These are phyloP conservation scores for Botrytis paeoniae DNA, from an alignment of 2,329 filamentous ascomycete genomes.

Conservation along the genomic window DNA sequence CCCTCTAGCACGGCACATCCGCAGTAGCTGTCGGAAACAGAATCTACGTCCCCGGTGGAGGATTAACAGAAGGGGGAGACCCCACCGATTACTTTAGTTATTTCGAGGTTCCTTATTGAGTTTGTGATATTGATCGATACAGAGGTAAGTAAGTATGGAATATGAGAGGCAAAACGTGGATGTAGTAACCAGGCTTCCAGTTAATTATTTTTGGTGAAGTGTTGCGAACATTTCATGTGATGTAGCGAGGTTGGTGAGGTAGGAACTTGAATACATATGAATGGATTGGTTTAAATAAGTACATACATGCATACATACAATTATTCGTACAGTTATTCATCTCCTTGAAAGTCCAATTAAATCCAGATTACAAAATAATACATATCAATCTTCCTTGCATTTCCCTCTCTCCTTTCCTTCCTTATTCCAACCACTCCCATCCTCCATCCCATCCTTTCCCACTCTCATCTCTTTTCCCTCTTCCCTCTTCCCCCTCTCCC, in stretches of 20 bases:
- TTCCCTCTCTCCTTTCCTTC: background rate
- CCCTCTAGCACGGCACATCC: slow-evolving; percentile 35
- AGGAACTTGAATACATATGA: background rate
- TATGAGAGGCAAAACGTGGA: background rate
- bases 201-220: background rate
- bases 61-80: slow-evolving; percentile 21
- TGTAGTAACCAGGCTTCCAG: background rate
- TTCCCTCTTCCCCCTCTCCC: background rate
- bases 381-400: background rate
- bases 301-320: background rate
- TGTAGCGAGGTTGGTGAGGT: background rate
- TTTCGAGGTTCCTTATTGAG: background rate
- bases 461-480: background rate
- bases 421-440: background rate
- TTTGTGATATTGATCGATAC: background rate
- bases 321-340: background rate
- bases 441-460: background rate
- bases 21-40: slow-evolving; percentile 34
- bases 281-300: background rate
- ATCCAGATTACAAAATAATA: background rate
- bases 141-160: background rate
- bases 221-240: background rate
- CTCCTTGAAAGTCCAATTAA: background rate
- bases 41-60: slow-evolving; percentile 41
- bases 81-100: slow-evolving; percentile 11